Percentiles rank a stretch among this genome's conserved stretches.
These are phyloP conservation scores for Blumeria graminis DNA, from an alignment of 2,329 filamentous ascomycete species.

Conservation along the genomic window DNA sequence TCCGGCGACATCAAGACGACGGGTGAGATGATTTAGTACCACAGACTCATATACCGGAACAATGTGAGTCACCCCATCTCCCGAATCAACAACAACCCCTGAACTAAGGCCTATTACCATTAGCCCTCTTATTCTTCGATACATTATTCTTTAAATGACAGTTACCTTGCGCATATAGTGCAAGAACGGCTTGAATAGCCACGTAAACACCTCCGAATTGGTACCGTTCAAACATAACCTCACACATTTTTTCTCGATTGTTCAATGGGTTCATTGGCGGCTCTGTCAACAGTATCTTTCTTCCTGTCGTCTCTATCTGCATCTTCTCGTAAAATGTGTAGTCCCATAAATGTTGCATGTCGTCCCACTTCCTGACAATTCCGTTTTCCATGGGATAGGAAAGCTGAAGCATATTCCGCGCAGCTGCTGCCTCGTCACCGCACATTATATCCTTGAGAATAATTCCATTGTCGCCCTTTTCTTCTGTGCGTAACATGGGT, in stretches of 20 bases:
- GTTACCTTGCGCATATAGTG: slow-evolving; percentile 82
- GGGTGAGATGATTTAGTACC: slow-evolving; percentile 88
- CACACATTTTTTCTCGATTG: slow-evolving; percentile 94
- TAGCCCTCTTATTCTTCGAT: background rate
- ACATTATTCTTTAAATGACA: background rate
- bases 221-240: slow-evolving; percentile 98
- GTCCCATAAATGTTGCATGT: slow-evolving; percentile 99
- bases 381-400: slow-evolving; percentile 99
- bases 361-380: slow-evolving; percentile 98
- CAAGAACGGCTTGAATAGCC: slow-evolving; percentile 88
- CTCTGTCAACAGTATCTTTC: slow-evolving; percentile 94
- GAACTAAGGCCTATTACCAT: slow-evolving; percentile 46
- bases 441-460: slow-evolving; percentile 98
- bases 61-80: slow-evolving; percentile 95
- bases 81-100: slow-evolving; percentile 95
- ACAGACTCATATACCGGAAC: slow-evolving; percentile 97
- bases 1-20: slow-evolving; percentile 80
- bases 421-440: slow-evolving; percentile 88
- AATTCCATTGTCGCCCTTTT: slow-evolving; percentile 41
- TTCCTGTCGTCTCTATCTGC: slow-evolving; percentile 67
- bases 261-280: slow-evolving; percentile 93
- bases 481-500: slow-evolving; percentile 90
- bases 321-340: slow-evolving; percentile 98
- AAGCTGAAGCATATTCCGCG: slow-evolving; percentile 92
- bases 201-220: slow-evolving; percentile 93